Evolutionary conservation across 495 filamentous ascomycete species (phyloP), one percentile per base, ranked within the genome.

Genomic region (Aspergillus conjunctus): DNA sequence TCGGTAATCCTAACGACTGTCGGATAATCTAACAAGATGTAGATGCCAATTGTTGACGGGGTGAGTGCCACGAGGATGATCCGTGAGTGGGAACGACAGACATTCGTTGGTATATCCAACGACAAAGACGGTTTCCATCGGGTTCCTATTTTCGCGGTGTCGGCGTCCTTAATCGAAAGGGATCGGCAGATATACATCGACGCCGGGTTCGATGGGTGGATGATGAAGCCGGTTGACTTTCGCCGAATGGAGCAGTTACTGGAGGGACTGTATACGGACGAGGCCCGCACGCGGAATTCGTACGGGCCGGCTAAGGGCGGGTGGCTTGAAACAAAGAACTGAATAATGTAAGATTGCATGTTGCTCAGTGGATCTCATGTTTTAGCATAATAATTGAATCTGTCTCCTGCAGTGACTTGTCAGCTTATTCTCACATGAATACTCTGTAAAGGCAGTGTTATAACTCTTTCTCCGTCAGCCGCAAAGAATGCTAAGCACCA

Each of bases 21-120:
- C 2, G 26, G 5, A 26, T 26, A 26, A 26, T 44, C 3, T 44
- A 31, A 33, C 49, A n/a, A 7, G 5, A 6, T 26, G 21, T 43
- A 93, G 89, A 96, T 96, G 92, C 92, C 92, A 5, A 94, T 96
- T 49, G 89, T 95, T 44, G 91, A 95, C 64, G 92, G 92, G 34
- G 76, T 91, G 20, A 83, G 81, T 17, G 89, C 91, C 17, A 88
- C 91, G 1, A 90, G 88, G 70, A 85, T 89, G 79, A 94, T 96
- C 56, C 84, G 92, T n/a, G 81, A 84, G 0, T 82, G 83, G 54
- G 92, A 96, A 65, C 73, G 78, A 15, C 71, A 78, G 14, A 64
- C 68, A 26, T 84, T 84, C 4, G 12, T 10, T 12, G 17, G 1
- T 6, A 5, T 43, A 17, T 5, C 12, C 17, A 43, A 17, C 39